phyloP scores from a whole-genome alignment of 306 rosid species.

The Lathyrus aphaca region DNA sequence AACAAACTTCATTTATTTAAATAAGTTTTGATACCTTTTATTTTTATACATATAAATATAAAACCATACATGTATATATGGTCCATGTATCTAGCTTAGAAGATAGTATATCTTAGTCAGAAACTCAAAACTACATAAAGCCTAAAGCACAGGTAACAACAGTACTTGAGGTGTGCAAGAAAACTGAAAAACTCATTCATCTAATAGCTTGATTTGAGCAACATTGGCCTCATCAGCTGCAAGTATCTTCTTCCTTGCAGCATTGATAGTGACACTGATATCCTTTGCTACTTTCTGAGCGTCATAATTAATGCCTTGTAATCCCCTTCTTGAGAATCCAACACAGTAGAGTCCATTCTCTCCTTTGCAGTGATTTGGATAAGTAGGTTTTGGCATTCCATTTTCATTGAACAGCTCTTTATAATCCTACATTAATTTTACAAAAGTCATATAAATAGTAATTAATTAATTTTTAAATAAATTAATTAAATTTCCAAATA shows the following conservation, averaged over 20 bases:
- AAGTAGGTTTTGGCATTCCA: conserved; percentile 59
- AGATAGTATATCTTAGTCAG: background rate
- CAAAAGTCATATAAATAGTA: background rate
- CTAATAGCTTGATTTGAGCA: background rate
- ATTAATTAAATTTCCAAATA: no score
- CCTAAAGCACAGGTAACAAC: conserved; percentile 49
- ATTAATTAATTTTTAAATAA: background rate
- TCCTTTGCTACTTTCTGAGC: conserved; percentile 52
- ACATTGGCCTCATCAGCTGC: background rate
- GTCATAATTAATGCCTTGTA: conserved; percentile 55
- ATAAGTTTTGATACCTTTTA: background rate
- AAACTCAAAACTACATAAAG: conserved; percentile 42
- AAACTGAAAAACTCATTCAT: background rate
- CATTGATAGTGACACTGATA: conserved; percentile 11
- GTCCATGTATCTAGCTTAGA: background rate
- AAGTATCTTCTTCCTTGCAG: background rate
- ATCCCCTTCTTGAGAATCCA: conserved; percentile 58
- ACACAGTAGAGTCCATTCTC: conserved; percentile 51
- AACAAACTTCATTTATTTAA: no score
- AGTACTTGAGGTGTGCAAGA: background rate
- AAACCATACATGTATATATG: background rate
- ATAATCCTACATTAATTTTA: conserved; percentile 47
- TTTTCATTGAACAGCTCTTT: conserved; percentile 48
- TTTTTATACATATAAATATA: background rate
- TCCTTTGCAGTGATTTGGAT: conserved; percentile 69